Conservation (phyloP, 225 moss, liverwort and hornwort genomes). For the Straminergon stramineum region DNA sequence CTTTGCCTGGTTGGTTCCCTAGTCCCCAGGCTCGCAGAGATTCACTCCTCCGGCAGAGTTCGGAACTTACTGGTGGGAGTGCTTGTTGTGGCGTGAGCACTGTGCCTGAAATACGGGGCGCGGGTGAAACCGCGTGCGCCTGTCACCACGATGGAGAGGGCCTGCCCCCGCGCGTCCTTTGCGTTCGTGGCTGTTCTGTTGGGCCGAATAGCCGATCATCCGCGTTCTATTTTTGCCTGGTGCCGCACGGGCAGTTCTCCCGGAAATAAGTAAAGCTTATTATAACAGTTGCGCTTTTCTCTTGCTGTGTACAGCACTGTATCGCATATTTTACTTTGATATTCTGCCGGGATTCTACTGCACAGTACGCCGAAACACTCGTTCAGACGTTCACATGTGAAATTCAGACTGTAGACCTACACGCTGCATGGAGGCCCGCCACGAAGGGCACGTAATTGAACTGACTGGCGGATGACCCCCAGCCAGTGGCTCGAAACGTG, state of each 20-base stretch:
- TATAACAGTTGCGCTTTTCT: neutral
- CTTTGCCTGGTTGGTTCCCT: neutral
- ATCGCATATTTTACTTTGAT: neutral
- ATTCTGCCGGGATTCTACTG: neutral
- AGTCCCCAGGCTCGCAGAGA: neutral
- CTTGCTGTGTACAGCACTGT: neutral
- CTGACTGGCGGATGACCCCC: neutral
- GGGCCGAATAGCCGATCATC: neutral
- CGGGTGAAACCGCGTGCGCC: neutral
- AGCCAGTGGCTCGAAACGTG: neutral
- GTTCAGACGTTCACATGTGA: neutral
- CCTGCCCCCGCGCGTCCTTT: neutral
- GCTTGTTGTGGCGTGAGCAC: neutral
- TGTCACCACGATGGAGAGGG: neutral
- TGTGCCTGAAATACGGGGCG: slow-evolving; percentile 3
- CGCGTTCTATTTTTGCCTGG: neutral
- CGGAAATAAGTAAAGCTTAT: neutral
- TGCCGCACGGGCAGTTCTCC: neutral
- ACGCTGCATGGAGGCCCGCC: neutral
- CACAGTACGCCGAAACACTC: neutral
- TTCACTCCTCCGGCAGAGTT: neutral
- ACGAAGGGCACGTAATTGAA: neutral
- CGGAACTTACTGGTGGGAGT: neutral
- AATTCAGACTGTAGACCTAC: too few relatives aligned
- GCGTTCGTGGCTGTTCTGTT: neutral